Evolutionary conservation across 2,329 filamentous ascomycete species (phyloP).

Genomic region (Aspergillus fumigatus): DNA sequence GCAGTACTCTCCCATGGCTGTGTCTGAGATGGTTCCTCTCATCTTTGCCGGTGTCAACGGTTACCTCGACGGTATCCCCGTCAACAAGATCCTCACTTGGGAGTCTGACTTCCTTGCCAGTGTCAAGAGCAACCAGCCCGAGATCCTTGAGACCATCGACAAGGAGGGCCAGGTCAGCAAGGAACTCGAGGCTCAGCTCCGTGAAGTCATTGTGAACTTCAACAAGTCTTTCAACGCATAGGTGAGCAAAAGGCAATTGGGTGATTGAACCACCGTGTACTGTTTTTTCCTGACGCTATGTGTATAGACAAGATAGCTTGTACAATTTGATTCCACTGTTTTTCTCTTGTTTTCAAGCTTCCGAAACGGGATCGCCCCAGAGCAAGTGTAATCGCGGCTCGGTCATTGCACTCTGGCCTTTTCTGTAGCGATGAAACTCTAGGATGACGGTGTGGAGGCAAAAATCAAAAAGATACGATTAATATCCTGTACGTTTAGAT

Average conservation of each 20-base stretch:
- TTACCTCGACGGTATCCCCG: constrained; percentile 81
- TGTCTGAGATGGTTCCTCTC: constrained; percentile 99
- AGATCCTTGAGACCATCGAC: constrained; percentile 79
- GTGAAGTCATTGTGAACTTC: constrained; percentile 72
- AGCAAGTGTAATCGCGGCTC: constrained; percentile 13
- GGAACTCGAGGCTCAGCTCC: constrained; percentile 63
- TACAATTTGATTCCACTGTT: constrained; percentile 43
- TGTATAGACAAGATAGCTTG: constrained; percentile 44
- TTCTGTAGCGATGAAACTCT: constrained; percentile 25
- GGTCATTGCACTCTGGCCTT: constrained; percentile 13
- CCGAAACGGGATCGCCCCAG: constrained; percentile 14
- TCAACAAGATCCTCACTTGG: constrained; percentile 87
- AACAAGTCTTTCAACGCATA: constrained; percentile 79
- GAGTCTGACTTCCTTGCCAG: constrained; percentile 91
- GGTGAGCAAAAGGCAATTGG: constrained; percentile 34
- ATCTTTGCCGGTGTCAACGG: constrained; percentile 99
- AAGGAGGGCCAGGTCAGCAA: constrained; percentile 96
- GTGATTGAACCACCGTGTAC: constrained; percentile 31
- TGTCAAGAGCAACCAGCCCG: constrained; percentile 84
- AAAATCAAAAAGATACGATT: constrained; percentile 33
- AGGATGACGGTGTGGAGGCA: constrained; percentile 20
- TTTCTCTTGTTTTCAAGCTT: constrained; percentile 29
- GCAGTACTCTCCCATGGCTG: constrained; percentile 97
- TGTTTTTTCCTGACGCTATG: constrained; percentile 39
- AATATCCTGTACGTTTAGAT: constrained; percentile 42